Base-by-base conservation (phyloP, 345 rosid genomes). In the Citrus reticulata region DNA sequence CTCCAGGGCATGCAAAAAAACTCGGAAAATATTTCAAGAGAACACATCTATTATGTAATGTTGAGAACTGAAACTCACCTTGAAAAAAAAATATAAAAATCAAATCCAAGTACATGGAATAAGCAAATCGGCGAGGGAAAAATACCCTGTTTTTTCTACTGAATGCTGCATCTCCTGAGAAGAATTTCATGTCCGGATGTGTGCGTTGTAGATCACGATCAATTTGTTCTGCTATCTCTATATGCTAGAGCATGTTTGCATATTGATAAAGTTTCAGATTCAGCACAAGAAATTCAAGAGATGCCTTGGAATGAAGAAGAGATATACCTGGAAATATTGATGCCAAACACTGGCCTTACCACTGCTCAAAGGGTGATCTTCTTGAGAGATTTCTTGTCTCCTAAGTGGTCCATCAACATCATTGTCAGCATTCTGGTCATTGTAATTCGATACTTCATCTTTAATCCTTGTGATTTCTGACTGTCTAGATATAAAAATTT, bases 141-240 rank as follows among this genome's bases (percentile, higher is more conserved):
- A 22, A 42, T 86, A 92, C 93, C 88, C 88, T 85, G 81, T 84
- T 85, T 81, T 85, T 89, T 79, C 81, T 85, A 79, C 96, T 87
- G 78, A 85, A 87, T 9, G 88, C 77, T 29, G 92, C 68, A 32
- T 91, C 86, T 25, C 86, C 92, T 1, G 93, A 88, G 84, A 91
- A 91, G 83, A 91, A 91, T 75, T 89, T 89, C 86, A 90, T 74
- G 61, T 91, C 88, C 1, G 93, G 92, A 77, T 91, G 95, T n/a
- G 95, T 91, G 49, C 93, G 89, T 54, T 72, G 89, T 85, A 91
- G 79, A 81, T 90, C 95, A 70, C 92, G 93, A 74, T 90, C 93
- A 75, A 91, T 91, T 84, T 91, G 95, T 79, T 90, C 90, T 51
- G 87, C 83, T 55, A 90, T 83, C 83, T 91, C 95, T 74, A 84